Evolutionary conservation across 2,329 filamentous ascomycete genomes (phyloP), one percentile per base, ranked within the genome.

Genomic region (Colletotrichum graminicola): DNA sequence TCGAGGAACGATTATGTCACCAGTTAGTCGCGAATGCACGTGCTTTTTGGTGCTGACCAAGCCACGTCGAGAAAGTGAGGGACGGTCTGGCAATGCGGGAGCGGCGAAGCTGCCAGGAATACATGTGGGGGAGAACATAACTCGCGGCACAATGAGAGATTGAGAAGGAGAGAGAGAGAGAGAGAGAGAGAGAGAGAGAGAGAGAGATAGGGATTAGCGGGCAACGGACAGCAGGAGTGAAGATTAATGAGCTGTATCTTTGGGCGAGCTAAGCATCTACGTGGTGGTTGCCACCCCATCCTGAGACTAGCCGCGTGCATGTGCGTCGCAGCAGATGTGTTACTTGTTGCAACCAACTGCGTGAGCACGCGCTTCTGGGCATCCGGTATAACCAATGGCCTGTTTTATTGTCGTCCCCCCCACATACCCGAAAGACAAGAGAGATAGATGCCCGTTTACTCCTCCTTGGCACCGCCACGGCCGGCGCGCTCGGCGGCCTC

Each of bases 401-500:
- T 29, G 45, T n/a, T 49, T 60, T 36, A 4, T 61, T 49, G 45
- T 43, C 26, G 29, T 18, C 64, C 36, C n/a, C 18, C 47, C 45
- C 64, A 52, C 47, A 26, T 39, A 62, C 23, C 61, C 61, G n/a
- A n/a, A 21, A 34, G 14, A 23, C 34, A 43, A 6, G 18, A 54
- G 23, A 63, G 49, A 43, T 36, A 26, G 36, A 23, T 18, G 41
- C 21, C 34, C 32, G 29, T 78, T 79, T 90, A 93, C 84, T 93
- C 91, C 82, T 93, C 91, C 89, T 93, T 93, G 77, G 85, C 90
- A 78, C 91, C 91, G 69, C 91, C 91, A 73, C 90, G 88, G 74
- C 92, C 92, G 66, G 92, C 87, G 80, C 92, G 93, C 87, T 95
- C 93, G 65, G 91, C 91, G 62, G 90, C 88, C 85, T 94, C 93